Conservation (phyloP, 164 flowering plant species). For the Annona cherimola region DNA sequence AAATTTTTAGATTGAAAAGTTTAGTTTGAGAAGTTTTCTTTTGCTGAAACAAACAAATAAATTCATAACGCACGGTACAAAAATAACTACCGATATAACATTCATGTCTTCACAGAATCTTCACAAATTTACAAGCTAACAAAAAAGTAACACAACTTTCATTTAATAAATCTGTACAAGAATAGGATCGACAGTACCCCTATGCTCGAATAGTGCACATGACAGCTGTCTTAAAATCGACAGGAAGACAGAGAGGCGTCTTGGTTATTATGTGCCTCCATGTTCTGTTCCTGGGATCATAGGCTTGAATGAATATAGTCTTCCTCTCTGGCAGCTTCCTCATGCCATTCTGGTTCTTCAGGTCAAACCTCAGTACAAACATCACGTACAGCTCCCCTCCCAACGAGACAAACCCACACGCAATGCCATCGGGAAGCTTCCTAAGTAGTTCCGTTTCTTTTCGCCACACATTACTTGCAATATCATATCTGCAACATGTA, state of each 20-base stretch:
- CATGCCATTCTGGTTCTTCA: background rate
- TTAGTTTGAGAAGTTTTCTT: too few relatives aligned
- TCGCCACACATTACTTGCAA: slow-evolving; percentile 52
- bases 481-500: slow-evolving; percentile 44
- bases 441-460: slow-evolving; percentile 62
- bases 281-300: slow-evolving; percentile 52
- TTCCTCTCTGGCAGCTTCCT: slow-evolving; percentile 42
- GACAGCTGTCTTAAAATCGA: slow-evolving; percentile 63
- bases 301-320: slow-evolving; percentile 53
- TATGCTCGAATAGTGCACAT: slow-evolving; percentile 45
- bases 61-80: too few relatives aligned
- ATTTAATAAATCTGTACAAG: background rate
- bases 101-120: background rate
- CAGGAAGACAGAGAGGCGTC: slow-evolving; percentile 36
- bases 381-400: slow-evolving; percentile 61
- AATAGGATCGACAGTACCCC: background rate
- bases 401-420: slow-evolving; percentile 56
- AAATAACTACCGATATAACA: background rate
- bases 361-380: slow-evolving; percentile 24
- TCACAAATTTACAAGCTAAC: background rate
- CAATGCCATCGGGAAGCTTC: slow-evolving; percentile 28
- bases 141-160: background rate
- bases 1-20: too few relatives aligned
- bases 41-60: too few relatives aligned
- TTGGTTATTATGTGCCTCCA: slow-evolving; percentile 61